phyloP scores from a whole-genome alignment of 169 alveolate genomes.

The Babesia caballi region DNA sequence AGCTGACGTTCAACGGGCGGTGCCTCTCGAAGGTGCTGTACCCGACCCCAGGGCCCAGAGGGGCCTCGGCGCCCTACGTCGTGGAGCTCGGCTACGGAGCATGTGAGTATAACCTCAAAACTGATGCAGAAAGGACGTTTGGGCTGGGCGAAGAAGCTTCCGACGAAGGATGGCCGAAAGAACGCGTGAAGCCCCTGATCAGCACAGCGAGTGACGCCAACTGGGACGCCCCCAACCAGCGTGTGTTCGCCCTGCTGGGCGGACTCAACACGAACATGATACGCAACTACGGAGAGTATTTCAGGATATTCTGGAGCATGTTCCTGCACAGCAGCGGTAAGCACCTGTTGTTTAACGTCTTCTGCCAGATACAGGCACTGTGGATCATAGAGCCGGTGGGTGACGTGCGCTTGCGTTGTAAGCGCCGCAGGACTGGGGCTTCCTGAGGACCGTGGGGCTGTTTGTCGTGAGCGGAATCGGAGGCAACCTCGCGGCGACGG shows the following conservation, averaged over 20 bases:
- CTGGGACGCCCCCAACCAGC: constrained; percentile 69
- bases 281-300: constrained; percentile 79
- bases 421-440: constrained; percentile 82
- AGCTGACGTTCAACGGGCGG: constrained; percentile 77
- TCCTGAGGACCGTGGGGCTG: constrained; percentile 72
- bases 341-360: constrained; percentile 78
- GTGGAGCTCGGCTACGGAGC: constrained; percentile 81
- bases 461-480: constrained; percentile 78
- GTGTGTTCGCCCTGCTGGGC: constrained; percentile 66
- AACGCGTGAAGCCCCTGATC: background rate
- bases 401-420: background rate
- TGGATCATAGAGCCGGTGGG: constrained; percentile 86
- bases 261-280: constrained; percentile 76
- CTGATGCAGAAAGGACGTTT: constrained; percentile 59
- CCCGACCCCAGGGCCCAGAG: constrained; percentile 48
- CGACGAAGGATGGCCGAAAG: constrained; percentile 77
- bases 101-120: constrained; percentile 75
- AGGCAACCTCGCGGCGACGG: constrained; percentile 82
- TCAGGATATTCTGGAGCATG: constrained; percentile 83
- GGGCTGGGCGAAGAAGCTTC: constrained; percentile 68
- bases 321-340: constrained; percentile 83
- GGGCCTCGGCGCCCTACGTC: constrained; percentile 53
- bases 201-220: constrained; percentile 41
- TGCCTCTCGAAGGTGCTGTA: constrained; percentile 76
- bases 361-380: constrained; percentile 80